Evolutionary conservation across 2,329 filamentous ascomycete species (phyloP).

Genomic region (Huntiella decipiens): DNA sequence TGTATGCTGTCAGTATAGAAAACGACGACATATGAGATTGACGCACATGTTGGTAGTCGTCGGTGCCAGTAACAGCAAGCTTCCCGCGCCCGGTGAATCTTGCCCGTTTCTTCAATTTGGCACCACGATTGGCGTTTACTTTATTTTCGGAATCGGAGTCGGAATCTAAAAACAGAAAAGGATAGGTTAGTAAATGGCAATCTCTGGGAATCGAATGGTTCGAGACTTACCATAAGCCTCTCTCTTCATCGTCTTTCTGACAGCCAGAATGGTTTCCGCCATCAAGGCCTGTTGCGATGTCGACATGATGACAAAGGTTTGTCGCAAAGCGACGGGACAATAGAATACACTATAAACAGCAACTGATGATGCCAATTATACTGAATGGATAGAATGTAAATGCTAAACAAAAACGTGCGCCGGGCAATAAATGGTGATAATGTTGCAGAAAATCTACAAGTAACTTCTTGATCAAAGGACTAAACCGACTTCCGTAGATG

Average conservation of each 20-base stretch:
- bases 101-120: conserved; percentile 61
- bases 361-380: too few relatives aligned
- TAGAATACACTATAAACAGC: background rate
- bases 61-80: conserved; percentile 45
- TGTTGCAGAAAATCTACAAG: too few relatives aligned
- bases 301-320: conserved; percentile 16
- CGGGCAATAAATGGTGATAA: too few relatives aligned
- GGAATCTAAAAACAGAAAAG: conserved; percentile 34
- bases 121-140: conserved; percentile 52
- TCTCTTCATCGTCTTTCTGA: conserved; percentile 49
- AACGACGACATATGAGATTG: background rate
- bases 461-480: too few relatives aligned
- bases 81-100: conserved; percentile 53
- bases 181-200: background rate
- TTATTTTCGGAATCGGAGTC: conserved; percentile 59
- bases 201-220: background rate
- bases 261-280: conserved; percentile 45
- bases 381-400: too few relatives aligned
- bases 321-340: background rate
- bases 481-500: too few relatives aligned
- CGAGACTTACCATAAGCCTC: conserved; percentile 36
- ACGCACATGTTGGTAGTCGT: conserved; percentile 50
- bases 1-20: conserved; percentile 19
- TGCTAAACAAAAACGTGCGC: too few relatives aligned
- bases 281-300: conserved; percentile 40